These are phyloP conservation scores for Colletotrichum plurivorum DNA, from an alignment of 2,329 filamentous ascomycete genomes.

Conservation along the genomic window DNA sequence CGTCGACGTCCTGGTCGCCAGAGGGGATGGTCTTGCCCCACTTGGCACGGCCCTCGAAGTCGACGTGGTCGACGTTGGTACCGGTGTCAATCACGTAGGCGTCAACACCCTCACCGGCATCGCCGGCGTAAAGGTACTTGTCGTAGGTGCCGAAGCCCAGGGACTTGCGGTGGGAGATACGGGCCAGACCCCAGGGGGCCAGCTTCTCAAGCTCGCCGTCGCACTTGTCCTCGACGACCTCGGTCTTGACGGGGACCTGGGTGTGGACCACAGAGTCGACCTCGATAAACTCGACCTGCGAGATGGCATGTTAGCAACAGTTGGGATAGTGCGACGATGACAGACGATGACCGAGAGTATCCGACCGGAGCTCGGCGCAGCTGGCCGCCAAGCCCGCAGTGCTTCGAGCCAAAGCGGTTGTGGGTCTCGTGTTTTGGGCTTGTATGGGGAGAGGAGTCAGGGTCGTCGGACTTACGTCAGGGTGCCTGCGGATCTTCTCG, in stretches of 20 bases:
- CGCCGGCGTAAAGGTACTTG: conserved; percentile 94
- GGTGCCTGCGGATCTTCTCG: conserved; percentile 93
- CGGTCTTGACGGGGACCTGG: conserved; percentile 63
- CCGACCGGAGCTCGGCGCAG: conserved; percentile 1
- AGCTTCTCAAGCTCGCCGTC: conserved; percentile 83
- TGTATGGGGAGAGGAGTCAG: conserved; percentile 2
- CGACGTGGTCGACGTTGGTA: conserved; percentile 92
- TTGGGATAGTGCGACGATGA: background rate
- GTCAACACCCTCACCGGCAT: conserved; percentile 97
- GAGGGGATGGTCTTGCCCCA: conserved; percentile 97
- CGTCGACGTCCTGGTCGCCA: conserved; percentile 89
- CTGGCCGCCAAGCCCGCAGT: background rate
- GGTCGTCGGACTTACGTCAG: conserved; percentile 83
- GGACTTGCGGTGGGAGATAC: conserved; percentile 93
- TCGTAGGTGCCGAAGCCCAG: conserved; percentile 95
- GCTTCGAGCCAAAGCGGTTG: background rate
- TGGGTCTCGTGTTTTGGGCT: conserved; percentile 8
- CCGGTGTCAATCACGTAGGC: conserved; percentile 99
- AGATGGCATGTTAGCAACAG: conserved; percentile 26
- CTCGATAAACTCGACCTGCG: conserved; percentile 97
- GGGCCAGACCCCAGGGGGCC: conserved; percentile 98
- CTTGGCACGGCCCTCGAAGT: conserved; percentile 94
- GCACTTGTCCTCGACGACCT: conserved; percentile 60
- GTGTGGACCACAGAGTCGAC: conserved; percentile 93
- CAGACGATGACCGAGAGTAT: background rate